Evolutionary conservation across 805 yeast genomes (phyloP).

Genomic region (Ogataea kodamae): DNA sequence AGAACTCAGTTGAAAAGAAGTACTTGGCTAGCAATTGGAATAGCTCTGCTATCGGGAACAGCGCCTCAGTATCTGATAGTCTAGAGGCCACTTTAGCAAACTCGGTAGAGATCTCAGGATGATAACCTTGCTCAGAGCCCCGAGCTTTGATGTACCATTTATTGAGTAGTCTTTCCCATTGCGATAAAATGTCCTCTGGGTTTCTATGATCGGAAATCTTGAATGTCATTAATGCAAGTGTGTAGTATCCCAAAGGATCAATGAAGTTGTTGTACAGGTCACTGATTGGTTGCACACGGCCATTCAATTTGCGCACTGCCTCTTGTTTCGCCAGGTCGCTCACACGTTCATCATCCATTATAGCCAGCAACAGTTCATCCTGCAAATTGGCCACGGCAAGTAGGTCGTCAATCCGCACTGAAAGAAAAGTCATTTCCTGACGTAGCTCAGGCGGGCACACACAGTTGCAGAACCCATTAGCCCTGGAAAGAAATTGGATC

Average conservation of each 20-base stretch:
- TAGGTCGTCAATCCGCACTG: constrained; percentile 68
- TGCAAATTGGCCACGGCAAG: constrained; percentile 87
- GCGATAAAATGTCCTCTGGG: constrained; percentile 71
- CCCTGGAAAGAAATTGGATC: constrained; percentile 85
- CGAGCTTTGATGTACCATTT: constrained; percentile 38
- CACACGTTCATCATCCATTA: constrained; percentile 51
- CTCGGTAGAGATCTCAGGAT: constrained; percentile 36
- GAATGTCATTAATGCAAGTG: constrained; percentile 72
- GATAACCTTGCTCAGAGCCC: constrained; percentile 36
- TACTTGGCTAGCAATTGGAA: constrained; percentile 62
- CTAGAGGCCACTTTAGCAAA: constrained; percentile 52
- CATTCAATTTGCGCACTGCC: constrained; percentile 54
- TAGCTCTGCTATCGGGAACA: constrained; percentile 74
- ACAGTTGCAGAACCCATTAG: constrained; percentile 89
- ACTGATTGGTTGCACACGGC: constrained; percentile 63
- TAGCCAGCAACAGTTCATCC: constrained; percentile 53
- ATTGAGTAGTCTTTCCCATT: constrained; percentile 75
- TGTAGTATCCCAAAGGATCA: constrained; percentile 83
- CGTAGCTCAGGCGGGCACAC: constrained; percentile 72
- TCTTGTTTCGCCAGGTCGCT: constrained; percentile 45
- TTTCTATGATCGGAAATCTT: constrained; percentile 83
- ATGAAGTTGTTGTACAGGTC: constrained; percentile 84
- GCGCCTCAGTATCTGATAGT: constrained; percentile 64
- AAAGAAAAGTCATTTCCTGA: constrained; percentile 70
- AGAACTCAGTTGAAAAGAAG: constrained; percentile 33